Conservation (phyloP, 1,139 yeast genomes). For the Blastobotrys illinoisensis region DNA sequence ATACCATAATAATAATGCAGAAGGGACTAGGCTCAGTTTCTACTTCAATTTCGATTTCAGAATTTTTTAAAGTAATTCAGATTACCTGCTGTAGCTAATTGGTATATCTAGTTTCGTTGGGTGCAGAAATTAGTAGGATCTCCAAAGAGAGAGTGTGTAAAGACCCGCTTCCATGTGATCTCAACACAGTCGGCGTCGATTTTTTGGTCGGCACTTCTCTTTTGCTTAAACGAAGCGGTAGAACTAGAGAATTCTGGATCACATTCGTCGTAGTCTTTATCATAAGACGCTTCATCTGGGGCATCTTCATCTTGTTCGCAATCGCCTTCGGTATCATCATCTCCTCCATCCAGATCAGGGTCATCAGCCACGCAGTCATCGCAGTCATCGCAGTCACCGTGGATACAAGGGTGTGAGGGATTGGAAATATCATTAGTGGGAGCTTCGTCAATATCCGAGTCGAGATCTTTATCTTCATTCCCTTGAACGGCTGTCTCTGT, state of each 20-base stretch:
- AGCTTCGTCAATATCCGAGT: neutral
- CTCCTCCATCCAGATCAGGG: too few relatives aligned
- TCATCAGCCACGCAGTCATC: too few relatives aligned
- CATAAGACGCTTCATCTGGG: too few relatives aligned
- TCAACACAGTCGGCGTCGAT: constrained; percentile 16
- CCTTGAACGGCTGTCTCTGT: neutral
- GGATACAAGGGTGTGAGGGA: too few relatives aligned
- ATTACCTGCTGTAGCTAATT: too few relatives aligned
- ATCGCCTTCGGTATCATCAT: neutral
- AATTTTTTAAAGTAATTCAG: too few relatives aligned
- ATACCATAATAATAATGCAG: too few relatives aligned
- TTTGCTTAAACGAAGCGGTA: neutral
- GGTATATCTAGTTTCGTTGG: neutral
- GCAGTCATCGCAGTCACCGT: too few relatives aligned
- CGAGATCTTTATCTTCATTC: neutral
- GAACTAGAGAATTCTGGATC: neutral
- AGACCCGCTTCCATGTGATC: constrained; percentile 25
- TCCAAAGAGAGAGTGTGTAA: constrained; percentile 24
- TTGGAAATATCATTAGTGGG: too few relatives aligned
- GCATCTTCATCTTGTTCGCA: neutral
- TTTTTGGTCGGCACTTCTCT: neutral
- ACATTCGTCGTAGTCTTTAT: neutral
- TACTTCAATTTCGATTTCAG: too few relatives aligned
- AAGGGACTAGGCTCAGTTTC: too few relatives aligned
- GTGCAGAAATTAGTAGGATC: constrained; percentile 22